phyloP scores from a whole-genome alignment of 2,329 filamentous ascomycete genomes.

The Penicillium brevicompactum region DNA sequence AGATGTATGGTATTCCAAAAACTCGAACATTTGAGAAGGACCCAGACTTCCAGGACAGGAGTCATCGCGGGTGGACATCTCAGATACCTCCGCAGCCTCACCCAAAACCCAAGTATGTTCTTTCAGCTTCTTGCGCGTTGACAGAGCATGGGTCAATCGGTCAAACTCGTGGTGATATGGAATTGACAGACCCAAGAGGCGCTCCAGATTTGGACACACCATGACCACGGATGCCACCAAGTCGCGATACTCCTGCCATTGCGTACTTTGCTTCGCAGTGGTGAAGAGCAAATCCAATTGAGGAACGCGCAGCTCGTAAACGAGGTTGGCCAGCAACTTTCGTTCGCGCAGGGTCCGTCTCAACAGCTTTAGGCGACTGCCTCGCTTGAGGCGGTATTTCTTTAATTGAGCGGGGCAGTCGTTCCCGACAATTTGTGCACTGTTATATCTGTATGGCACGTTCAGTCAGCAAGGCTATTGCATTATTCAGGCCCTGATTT shows the following conservation, averaged over 20 bases:
- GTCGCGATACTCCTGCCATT: constrained; percentile 54
- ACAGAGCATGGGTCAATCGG: constrained; percentile 57
- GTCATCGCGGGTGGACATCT: constrained; percentile 40
- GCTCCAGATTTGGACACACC: constrained; percentile 60
- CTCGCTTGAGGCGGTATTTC: constrained; percentile 52
- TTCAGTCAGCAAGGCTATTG: neutral
- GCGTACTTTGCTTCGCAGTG: constrained; percentile 42
- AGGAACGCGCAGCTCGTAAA: constrained; percentile 56
- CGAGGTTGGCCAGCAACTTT: constrained; percentile 53
- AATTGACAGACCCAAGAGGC: constrained; percentile 55
- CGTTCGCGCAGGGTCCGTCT: constrained; percentile 57
- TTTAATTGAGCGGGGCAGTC: constrained; percentile 50
- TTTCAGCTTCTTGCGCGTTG: constrained; percentile 55
- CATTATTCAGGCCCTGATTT: neutral
- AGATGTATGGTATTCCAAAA: constrained; percentile 55
- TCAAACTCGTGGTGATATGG: constrained; percentile 57
- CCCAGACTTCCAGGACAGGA: constrained; percentile 49
- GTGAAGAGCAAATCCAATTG: constrained; percentile 48
- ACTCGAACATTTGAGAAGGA: constrained; percentile 53
- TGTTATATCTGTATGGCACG: constrained; percentile 46
- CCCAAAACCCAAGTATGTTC: constrained; percentile 60
- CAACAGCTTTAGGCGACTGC: constrained; percentile 56
- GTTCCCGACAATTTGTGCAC: constrained; percentile 51
- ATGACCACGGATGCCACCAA: constrained; percentile 59
- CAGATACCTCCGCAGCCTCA: constrained; percentile 43